Conservation (phyloP, 1,139 yeast genomes). For the Candida buenavistaensis region DNA sequence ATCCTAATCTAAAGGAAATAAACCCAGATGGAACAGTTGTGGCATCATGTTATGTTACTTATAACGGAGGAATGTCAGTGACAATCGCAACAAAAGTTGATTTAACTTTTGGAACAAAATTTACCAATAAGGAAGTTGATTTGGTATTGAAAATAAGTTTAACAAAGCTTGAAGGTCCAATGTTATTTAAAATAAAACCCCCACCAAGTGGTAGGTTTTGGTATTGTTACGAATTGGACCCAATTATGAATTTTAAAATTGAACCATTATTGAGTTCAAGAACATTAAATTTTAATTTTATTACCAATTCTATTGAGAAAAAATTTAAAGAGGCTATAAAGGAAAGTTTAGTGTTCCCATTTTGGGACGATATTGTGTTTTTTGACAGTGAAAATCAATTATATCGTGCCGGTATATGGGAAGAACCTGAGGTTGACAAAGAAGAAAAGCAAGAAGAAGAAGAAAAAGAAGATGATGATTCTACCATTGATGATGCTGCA, state of each 20-base stretch:
- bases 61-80: constrained; percentile 71
- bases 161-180: constrained; percentile 69
- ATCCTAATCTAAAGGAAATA: constrained; percentile 67
- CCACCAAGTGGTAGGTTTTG: constrained; percentile 90
- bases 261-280: constrained; percentile 90
- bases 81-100: constrained; percentile 79
- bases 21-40: constrained; percentile 82
- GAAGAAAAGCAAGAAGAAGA: constrained; percentile 11
- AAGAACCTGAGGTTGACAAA: constrained; percentile 18
- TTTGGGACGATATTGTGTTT: constrained; percentile 83
- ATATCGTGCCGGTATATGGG: constrained; percentile 95
- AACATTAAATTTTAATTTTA: constrained; percentile 71
- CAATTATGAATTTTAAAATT: constrained; percentile 67
- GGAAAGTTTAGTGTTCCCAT: constrained; percentile 80
- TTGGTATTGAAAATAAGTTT: constrained; percentile 71
- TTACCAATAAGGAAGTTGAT: constrained; percentile 78
- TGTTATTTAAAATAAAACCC: constrained; percentile 70
- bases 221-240: constrained; percentile 86
- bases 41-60: constrained; percentile 60
- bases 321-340: constrained; percentile 76
- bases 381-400: constrained; percentile 63
- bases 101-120: constrained; percentile 70
- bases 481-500: constrained; percentile 5
- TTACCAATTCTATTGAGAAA: constrained; percentile 78
- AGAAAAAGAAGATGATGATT: constrained; percentile 6